Conservation (phyloP, 805 yeast genomes). For the Candida yuanshanica region DNA sequence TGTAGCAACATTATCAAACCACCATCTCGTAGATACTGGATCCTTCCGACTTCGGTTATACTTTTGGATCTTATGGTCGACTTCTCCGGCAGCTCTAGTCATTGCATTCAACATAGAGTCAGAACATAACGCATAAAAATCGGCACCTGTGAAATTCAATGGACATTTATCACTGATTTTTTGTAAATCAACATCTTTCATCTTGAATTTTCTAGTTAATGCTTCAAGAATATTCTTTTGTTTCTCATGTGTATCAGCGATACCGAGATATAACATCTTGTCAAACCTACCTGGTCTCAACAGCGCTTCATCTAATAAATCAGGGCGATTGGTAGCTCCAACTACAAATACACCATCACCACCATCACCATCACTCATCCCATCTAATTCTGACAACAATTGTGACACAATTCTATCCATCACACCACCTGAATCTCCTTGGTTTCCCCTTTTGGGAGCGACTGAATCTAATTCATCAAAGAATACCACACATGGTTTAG, state of each 20-base stretch:
- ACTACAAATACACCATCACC: conserved; percentile 92
- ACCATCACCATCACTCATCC: conserved; percentile 79
- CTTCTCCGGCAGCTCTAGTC: conserved; percentile 79
- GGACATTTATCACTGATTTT: conserved; percentile 68
- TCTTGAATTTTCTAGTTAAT: conserved; percentile 72
- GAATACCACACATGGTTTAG: conserved; percentile 95
- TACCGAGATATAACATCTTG: conserved; percentile 89
- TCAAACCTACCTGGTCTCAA: conserved; percentile 94
- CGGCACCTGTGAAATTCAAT: conserved; percentile 95
- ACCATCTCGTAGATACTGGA: conserved; percentile 65
- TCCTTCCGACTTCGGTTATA: conserved; percentile 42
- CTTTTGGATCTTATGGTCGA: conserved; percentile 55
- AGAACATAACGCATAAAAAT: conserved; percentile 91
- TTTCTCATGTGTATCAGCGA: conserved; percentile 84
- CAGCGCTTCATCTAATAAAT: conserved; percentile 87
- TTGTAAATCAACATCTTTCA: conserved; percentile 55
- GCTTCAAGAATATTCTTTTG: conserved; percentile 85
- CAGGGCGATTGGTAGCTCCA: conserved; percentile 98
- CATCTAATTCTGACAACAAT: conserved; percentile 89
- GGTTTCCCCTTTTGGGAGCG: conserved; percentile 97
- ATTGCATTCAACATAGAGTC: conserved; percentile 96
- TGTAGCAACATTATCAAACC: conserved; percentile 82
- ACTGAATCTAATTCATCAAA: conserved; percentile 97
- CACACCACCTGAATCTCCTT: conserved; percentile 98
- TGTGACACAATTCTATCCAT: conserved; percentile 99